Conservation (phyloP, 2,329 filamentous ascomycete genomes). For the Pseudocercospora fuligena region DNA sequence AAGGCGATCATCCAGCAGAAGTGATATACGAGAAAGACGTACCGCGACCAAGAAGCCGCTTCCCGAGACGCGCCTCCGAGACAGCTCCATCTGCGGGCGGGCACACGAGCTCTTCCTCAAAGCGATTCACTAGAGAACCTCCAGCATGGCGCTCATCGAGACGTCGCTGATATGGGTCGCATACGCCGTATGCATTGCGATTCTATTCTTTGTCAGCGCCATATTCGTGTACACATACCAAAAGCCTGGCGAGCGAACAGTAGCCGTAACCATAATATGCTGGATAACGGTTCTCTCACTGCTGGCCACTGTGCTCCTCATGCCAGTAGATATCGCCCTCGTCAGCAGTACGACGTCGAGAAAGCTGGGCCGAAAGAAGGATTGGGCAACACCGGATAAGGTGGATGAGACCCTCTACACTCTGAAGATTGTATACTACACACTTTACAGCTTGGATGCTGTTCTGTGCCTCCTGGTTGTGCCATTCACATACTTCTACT, state of each 20-base stretch:
- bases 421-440: conserved; percentile 88
- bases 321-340: conserved; percentile 93
- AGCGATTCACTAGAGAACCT: neutral
- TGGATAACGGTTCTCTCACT: conserved; percentile 86
- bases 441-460: conserved; percentile 88
- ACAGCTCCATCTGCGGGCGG: neutral
- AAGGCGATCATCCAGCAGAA: neutral
- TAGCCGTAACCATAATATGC: conserved; percentile 79
- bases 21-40: neutral
- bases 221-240: conserved; percentile 94
- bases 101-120: neutral
- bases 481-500: conserved; percentile 97
- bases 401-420: conserved; percentile 79
- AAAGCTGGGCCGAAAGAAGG: conserved; percentile 80
- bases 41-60: neutral
- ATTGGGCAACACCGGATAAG: conserved; percentile 86
- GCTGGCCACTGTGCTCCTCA: conserved; percentile 86
- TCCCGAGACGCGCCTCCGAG: neutral
- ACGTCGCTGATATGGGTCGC: conserved; percentile 93
- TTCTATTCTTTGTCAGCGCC: conserved; percentile 76
- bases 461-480: conserved; percentile 86
- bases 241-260: conserved; percentile 81
- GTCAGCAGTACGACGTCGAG: conserved; percentile 84
- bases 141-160: conserved; percentile 72
- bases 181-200: conserved; percentile 79